Conservation (phyloP, 2,329 filamentous ascomycete genomes). For the Eurotiales sp. region DNA sequence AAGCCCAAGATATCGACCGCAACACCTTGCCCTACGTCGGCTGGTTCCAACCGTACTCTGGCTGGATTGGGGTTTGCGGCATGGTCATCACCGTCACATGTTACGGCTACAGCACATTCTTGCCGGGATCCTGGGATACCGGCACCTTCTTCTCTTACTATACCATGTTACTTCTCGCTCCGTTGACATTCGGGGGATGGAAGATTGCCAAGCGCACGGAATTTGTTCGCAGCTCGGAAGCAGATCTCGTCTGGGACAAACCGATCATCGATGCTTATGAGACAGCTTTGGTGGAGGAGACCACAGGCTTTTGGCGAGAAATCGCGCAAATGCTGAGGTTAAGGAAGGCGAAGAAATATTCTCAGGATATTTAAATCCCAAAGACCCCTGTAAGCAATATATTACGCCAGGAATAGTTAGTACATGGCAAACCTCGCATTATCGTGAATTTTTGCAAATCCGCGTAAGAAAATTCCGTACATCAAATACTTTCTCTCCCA, state of each 20-base stretch:
- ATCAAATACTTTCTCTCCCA: no score
- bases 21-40: constrained; percentile 60
- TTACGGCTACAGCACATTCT: constrained; percentile 73
- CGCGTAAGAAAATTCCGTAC: no score
- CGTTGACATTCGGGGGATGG: constrained; percentile 54
- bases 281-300: no score
- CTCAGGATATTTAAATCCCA: no score
- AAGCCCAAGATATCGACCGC: constrained; percentile 55
- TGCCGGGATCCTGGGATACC: constrained; percentile 59
- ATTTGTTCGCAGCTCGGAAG: constrained; percentile 53
- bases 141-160: constrained; percentile 72
- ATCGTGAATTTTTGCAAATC: no score
- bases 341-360: no score
- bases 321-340: no score
- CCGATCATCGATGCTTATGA: constrained; percentile 62
- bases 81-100: constrained; percentile 68
- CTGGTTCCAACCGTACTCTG: constrained; percentile 66
- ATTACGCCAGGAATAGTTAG: no score
- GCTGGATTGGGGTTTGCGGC: constrained; percentile 63
- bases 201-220: constrained; percentile 55
- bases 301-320: no score
- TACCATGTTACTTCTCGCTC: constrained; percentile 67
- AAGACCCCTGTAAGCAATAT: no score
- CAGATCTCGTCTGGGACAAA: constrained; percentile 67
- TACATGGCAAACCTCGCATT: no score